phyloP scores from a whole-genome alignment of 208 protist genomes.

The Leishmania arabica region DNA sequence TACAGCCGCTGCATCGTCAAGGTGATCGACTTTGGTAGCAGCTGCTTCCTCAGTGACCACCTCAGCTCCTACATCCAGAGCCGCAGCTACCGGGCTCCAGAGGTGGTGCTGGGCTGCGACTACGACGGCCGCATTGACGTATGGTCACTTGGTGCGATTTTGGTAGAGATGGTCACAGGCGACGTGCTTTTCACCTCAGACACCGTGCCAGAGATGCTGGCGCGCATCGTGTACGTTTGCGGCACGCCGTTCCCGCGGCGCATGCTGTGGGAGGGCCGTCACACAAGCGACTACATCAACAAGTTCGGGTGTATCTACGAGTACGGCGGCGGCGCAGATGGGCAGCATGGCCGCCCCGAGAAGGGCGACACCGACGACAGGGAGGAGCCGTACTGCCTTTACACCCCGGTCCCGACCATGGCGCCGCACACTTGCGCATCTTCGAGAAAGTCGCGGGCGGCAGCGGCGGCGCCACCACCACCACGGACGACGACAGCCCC shows the following conservation, averaged over 20 bases:
- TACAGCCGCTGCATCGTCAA: slow-evolving; percentile 95
- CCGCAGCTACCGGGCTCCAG: slow-evolving; percentile 93
- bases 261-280: slow-evolving; percentile 88
- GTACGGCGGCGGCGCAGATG: slow-evolving; percentile 42
- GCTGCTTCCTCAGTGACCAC: slow-evolving; percentile 95
- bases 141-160: slow-evolving; percentile 95
- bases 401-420: slow-evolving; percentile 64
- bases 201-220: slow-evolving; percentile 94
- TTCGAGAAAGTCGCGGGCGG: slow-evolving; percentile 15
- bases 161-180: slow-evolving; percentile 94
- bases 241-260: slow-evolving; percentile 81
- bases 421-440: slow-evolving; percentile 24
- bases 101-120: slow-evolving; percentile 93
- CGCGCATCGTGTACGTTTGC: slow-evolving; percentile 90
- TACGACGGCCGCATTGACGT: slow-evolving; percentile 96
- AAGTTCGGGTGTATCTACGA: slow-evolving; percentile 91
- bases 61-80: slow-evolving; percentile 95
- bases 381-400: slow-evolving; percentile 77
- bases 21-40: slow-evolving; percentile 97
- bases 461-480: not conserved
- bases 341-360: slow-evolving; percentile 5
- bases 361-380: slow-evolving; percentile 30
- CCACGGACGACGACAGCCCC: slow-evolving; percentile 33
- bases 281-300: slow-evolving; percentile 90
- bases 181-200: slow-evolving; percentile 95